Base-by-base conservation (phyloP, 2,329 filamentous ascomycete genomes). In the Fusarium sambucinum region DNA sequence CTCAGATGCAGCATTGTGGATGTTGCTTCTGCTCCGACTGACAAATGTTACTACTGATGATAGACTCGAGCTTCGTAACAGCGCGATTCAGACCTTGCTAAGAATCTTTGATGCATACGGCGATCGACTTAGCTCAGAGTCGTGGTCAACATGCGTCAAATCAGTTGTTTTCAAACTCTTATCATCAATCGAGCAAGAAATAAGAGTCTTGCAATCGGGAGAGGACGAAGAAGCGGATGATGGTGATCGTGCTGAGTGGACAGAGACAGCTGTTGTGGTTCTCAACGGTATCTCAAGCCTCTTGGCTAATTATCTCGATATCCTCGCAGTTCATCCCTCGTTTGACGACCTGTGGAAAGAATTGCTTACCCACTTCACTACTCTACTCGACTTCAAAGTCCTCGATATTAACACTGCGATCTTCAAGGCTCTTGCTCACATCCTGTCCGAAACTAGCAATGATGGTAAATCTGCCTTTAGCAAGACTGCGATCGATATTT, bases 81-180 rank as follows among this genome's bases (percentile, higher is more conserved):
- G 92, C 82, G 93, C 94, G 2, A 92, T 97, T 23, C 95, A 97
- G 77, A 97, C 95, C 0, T 82, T 98, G 5, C 85, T 97, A 57
- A 88, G 94, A 45, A 97, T 98, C 21, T 94, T 98, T 66, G 94
- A 97, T 76, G 94, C 93, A 2, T 96, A 96, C 67, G 93, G 93
- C 13, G 91, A 94, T 69, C 90, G 91, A 54, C 83, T 97, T 6
- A 90, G 87, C 40, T 85, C 92, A 0, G 88, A 91, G 73, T 90
- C 92, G 1, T 98, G 94, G 94, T 90, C 90, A 47, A 85, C 95
- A 29, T 96, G 94, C 71, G 86, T 97, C 56, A 90, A 92, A 62
- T 89, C 87, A 9, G 91, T 97, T 9, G 85, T 97, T 3, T 94
- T 97, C 78, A 88, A 87, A 61, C 88, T 97, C 69, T 80, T 96